phyloP scores from a whole-genome alignment of 768 basidiomycete species.

The Phlegmacium glaucopus region DNA sequence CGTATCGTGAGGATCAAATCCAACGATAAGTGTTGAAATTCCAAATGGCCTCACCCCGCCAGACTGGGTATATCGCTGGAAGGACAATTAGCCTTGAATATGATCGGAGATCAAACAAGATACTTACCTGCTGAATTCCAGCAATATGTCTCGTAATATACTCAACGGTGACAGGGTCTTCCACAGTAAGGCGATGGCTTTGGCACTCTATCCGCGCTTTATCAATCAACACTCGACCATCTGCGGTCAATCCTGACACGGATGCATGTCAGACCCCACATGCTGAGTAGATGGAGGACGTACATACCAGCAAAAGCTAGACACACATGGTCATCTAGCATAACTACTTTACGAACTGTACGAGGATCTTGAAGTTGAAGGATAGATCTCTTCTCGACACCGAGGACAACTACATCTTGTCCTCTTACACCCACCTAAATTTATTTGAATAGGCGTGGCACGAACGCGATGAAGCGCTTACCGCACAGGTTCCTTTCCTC shows the following conservation, averaged over 20 bases:
- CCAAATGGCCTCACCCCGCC: conserved; percentile 98
- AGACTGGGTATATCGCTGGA: conserved; percentile 93
- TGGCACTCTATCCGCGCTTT: conserved; percentile 98
- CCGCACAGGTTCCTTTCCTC: conserved; percentile 94
- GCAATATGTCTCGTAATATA: conserved; percentile 98
- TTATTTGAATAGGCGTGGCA: neutral
- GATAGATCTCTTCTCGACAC: conserved; percentile 98
- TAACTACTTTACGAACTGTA: conserved; percentile 95
- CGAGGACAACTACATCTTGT: conserved; percentile 90
- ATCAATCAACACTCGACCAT: conserved; percentile 97
- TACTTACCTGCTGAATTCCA: conserved; percentile 91
- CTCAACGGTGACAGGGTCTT: conserved; percentile 97
- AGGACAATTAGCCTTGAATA: neutral
- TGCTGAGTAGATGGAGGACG: neutral
- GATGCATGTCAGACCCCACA: conserved; percentile 5
- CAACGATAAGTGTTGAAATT: conserved; percentile 93
- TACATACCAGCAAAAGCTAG: conserved; percentile 92
- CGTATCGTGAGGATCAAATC: conserved; percentile 92
- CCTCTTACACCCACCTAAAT: conserved; percentile 91
- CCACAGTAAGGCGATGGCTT: conserved; percentile 93
- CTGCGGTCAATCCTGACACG: conserved; percentile 86
- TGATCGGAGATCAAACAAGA: neutral
- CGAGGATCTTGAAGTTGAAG: conserved; percentile 97
- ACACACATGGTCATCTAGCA: conserved; percentile 97
- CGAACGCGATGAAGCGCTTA: conserved; percentile 30